Evolutionary conservation across 2,329 filamentous ascomycete genomes (phyloP), one percentile per base, ranked within the genome.

Genomic region (Trichoderma aggressivum): DNA sequence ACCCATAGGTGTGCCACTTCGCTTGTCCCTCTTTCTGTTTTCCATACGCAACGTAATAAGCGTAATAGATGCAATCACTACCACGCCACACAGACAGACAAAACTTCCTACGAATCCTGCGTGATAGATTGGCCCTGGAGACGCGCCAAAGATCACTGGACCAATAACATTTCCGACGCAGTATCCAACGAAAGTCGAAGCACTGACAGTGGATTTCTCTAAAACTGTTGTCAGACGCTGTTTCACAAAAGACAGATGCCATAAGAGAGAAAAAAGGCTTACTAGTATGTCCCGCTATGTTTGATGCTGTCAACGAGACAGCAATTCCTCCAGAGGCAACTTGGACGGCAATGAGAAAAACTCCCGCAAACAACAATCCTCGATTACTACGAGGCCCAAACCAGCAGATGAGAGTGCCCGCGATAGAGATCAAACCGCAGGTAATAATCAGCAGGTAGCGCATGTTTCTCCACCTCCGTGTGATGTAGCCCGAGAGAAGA

Each of bases 141-240:
- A 64, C 8, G 62, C 62, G 18, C 62, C 62, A 18, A 64, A 64
- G 18, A 64, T 64, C 1, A 64, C 43, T 0, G 62, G 62, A 8
- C 62, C 62, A 34, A 64, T 64, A 28, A 64, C 62, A 16, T 64
- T 64, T 21, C 62, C 62, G 8, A 64, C 62, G 24, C 62, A 64
- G 43, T 64, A 64, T 7, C 62, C 62, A 53, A 64, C 62, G 3
- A 64, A 64, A 11, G 62, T 64, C 12, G 62, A 64, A 14, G 62
- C 62, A 11, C 62, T 64, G 62, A 64, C 62, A 11, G 62, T 64
- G 24, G 62, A 64, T 8, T 64, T 64, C 55, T 64, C 62, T 64
- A 32, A 7, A 21, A 16, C 5, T 11, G 2, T 7, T 2, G n/a
- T 64, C 4, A 64, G 62, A 55, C 3, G 24, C 28, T 24, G 5